Conservation (phyloP, 2,329 filamentous ascomycete species). For the Seiridium unicorne region DNA sequence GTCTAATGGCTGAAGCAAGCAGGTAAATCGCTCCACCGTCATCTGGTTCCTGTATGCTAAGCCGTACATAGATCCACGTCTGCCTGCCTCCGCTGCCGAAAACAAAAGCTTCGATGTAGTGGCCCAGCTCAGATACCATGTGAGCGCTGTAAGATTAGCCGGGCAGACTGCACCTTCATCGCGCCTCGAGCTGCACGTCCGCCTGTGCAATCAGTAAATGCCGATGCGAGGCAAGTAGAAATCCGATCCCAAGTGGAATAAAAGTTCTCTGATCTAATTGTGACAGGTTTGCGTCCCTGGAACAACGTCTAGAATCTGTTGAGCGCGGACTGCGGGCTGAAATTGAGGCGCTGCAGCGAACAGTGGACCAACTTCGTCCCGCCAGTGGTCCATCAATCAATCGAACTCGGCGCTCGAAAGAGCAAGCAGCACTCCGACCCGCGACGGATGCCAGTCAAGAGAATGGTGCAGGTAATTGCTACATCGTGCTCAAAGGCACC, state of each 20-base stretch:
- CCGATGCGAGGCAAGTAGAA: not conserved
- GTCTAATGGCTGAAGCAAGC: not conserved
- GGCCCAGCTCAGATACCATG: not conserved
- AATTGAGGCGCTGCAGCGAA: not conserved
- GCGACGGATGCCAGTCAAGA: not conserved
- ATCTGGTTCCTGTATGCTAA: not conserved
- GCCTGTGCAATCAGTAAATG: not conserved
- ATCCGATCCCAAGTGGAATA: not conserved
- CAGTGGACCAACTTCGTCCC: not conserved
- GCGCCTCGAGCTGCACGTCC: slow-evolving; percentile 1
- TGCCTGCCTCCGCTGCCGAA: not conserved
- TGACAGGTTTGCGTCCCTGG: not conserved
- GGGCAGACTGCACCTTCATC: not conserved
- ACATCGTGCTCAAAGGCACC: not conserved
- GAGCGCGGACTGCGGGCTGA: not conserved
- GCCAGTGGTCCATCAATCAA: not conserved
- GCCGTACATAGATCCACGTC: not conserved
- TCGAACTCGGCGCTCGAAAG: not conserved
- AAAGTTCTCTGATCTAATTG: not conserved
- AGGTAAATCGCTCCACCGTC: not conserved
- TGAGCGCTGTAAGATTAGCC: not conserved
- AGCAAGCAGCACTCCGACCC: not conserved
- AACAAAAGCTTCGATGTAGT: not conserved
- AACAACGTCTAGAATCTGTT: not conserved
- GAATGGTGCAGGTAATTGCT: not conserved